Base-by-base conservation (phyloP, 495 filamentous ascomycete species). In the Neurospora tetrasperma region DNA sequence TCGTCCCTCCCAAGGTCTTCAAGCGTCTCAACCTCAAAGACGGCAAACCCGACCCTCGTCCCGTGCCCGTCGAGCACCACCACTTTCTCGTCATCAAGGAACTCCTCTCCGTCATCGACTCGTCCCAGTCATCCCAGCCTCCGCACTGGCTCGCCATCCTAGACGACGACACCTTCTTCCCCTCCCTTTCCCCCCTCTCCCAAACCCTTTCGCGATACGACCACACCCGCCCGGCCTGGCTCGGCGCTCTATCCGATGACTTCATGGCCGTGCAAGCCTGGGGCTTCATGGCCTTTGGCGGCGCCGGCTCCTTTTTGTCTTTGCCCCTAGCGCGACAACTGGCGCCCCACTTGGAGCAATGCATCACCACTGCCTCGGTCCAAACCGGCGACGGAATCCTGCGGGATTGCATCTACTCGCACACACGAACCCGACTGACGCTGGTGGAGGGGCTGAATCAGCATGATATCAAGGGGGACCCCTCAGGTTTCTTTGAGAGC, bases 151-250 rank as follows among this genome's bases (percentile, higher is more conserved):
- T 90, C 54, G 86, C 84, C 74, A 84, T 92, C 71, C 84, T 91
- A 46, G 90, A 92, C 76, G 90, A 93, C 80, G 91, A 93, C 79
- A 92, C 91, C 27, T 92, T 92, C 82, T 90, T 92, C 79, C 85
- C 90, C 5, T 89, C 89, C 14, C 83, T 92, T 5, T 83, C 84
- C 38, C 80, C 90, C 3, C 82, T 92, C 72, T 83, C 85, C 71
- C 80, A 86, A 3, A 75, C 77, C n/a, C 80, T 85, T 9, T 71
- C 69, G 18, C 71, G 59, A 1, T 85, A 89, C 76, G 85, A 91
- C 76, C 81, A 86, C 73, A 80, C 74, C 42, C 81, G 83, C 72
- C 85, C 86, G 43, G 75, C 84, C 71, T 90, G 90, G 78, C 85
- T 92, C 71, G 90, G 89, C 68, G 87, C 87, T 12, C 82, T 90